Evolutionary conservation across 139 green algal genomes (phyloP).

Genomic region (Prasinococcaceae sp.): DNA sequence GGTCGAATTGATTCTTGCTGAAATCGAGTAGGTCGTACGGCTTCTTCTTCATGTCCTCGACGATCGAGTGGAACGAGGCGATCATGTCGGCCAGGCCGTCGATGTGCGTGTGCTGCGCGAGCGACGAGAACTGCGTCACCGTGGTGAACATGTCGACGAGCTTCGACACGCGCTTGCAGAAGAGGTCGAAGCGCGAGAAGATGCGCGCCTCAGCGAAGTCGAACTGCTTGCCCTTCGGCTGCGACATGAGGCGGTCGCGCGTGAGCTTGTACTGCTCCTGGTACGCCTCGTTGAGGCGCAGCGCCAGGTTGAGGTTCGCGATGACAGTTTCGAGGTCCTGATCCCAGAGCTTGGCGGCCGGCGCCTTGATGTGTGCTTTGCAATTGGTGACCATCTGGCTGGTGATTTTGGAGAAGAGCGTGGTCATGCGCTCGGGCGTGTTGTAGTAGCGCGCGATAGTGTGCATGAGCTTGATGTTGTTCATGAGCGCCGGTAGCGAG

Average conservation of each 20-base stretch:
- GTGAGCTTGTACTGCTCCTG: conserved; percentile 49
- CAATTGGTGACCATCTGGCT: conserved; percentile 62
- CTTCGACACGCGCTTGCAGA: conserved; percentile 74
- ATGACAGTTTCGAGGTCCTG: conserved; percentile 55
- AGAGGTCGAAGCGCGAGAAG: conserved; percentile 78
- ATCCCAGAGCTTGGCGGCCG: conserved; percentile 49
- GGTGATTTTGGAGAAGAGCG: conserved; percentile 66
- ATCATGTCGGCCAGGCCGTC: conserved; percentile 59
- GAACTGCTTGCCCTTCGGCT: conserved; percentile 49
- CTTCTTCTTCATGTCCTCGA: conserved; percentile 73
- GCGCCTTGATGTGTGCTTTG: conserved; percentile 44
- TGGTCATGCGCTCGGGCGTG: conserved; percentile 61
- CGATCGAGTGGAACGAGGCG: conserved; percentile 60
- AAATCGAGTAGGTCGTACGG: conserved; percentile 83
- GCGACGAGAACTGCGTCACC: conserved; percentile 66
- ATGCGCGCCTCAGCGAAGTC: conserved; percentile 52
- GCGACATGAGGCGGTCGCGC: conserved; percentile 31
- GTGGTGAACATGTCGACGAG: conserved; percentile 75
- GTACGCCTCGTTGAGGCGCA: conserved; percentile 46
- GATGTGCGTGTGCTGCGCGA: conserved; percentile 83
- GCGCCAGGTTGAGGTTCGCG: conserved; percentile 25
- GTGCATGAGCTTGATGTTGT: conserved; percentile 71
- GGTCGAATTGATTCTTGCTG: conserved; percentile 66
- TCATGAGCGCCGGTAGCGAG: conserved; percentile 52
- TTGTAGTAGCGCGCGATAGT: conserved; percentile 78